A percentile compares a stretch with the other conserved stretches of the same genome.
Conservation (phyloP, 2,329 filamentous ascomycete species). For the Trichophyton mentagrophytes region DNA sequence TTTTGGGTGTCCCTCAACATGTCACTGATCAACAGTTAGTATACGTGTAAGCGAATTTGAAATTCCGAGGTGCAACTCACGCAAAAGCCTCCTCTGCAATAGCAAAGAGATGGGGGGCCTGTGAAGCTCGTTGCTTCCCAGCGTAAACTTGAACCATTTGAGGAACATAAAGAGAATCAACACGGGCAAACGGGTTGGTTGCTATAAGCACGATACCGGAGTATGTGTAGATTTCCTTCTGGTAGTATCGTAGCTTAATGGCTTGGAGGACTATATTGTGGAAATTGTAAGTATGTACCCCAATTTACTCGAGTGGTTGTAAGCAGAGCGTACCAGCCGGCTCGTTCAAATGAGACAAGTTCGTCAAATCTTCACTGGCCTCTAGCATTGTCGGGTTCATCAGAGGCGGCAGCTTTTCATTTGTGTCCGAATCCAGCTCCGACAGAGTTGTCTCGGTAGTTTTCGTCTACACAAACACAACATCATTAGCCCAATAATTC, state of each 20-base stretch:
- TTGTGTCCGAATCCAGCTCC: slow-evolving; percentile 63
- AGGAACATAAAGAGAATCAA: slow-evolving; percentile 95
- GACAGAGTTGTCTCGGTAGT: slow-evolving; percentile 63
- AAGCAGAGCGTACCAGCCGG: slow-evolving; percentile 60
- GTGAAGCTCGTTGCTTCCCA: slow-evolving; percentile 88
- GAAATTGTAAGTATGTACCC: slow-evolving; percentile 7
- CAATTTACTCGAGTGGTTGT: slow-evolving; percentile 6
- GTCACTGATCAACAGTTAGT: slow-evolving; percentile 46
- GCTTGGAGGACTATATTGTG: slow-evolving; percentile 69
- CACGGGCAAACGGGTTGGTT: slow-evolving; percentile 91
- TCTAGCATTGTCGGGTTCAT: slow-evolving; percentile 99
- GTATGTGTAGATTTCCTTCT: slow-evolving; percentile 99
- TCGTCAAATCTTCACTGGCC: slow-evolving; percentile 95
- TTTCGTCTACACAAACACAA: slow-evolving; percentile 48
- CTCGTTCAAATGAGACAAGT: slow-evolving; percentile 94
- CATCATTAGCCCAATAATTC: slow-evolving; percentile 6
- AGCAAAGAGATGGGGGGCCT: slow-evolving; percentile 94
- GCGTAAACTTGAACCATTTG: slow-evolving; percentile 99
- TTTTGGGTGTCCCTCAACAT: slow-evolving; percentile 95
- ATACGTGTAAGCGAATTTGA: background rate
- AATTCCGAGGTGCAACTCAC: slow-evolving; percentile 39
- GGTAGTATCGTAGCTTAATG: slow-evolving; percentile 88
- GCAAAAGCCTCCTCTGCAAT: slow-evolving; percentile 98
- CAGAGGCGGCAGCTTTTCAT: slow-evolving; percentile 70
- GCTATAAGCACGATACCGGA: slow-evolving; percentile 97